Percentiles rank a stretch among this genome's conserved stretches.
Evolutionary conservation across 208 protist species (phyloP).

Genomic region (Crithidia bombi): DNA sequence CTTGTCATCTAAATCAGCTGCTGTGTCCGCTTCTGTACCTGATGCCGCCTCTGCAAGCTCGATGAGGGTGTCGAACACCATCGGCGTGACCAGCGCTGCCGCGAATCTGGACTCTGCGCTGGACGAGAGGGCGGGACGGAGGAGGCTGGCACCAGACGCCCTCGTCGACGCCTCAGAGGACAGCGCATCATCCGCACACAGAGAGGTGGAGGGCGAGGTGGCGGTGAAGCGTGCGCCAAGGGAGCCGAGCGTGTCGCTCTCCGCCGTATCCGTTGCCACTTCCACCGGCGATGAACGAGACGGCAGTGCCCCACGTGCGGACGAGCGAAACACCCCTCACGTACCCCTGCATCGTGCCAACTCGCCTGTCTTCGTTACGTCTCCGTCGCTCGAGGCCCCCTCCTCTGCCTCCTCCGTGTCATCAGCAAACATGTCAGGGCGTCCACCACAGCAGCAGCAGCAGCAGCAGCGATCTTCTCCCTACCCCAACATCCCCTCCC

Average conservation of each 20-base stretch:
- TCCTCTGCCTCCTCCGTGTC: slow-evolving; percentile 16
- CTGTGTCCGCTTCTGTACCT: background rate
- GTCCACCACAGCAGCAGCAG: background rate
- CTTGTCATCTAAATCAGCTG: background rate
- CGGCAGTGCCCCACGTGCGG: background rate
- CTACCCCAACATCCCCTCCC: background rate
- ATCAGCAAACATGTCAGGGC: background rate
- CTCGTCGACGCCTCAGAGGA: background rate
- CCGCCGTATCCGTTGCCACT: slow-evolving; percentile 13
- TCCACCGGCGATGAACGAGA: slow-evolving; percentile 6
- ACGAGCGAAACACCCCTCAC: background rate
- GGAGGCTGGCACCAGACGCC: background rate
- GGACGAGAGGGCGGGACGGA: background rate
- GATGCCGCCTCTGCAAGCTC: background rate
- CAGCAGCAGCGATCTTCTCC: background rate
- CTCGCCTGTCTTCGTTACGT: background rate
- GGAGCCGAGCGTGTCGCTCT: slow-evolving; percentile 23
- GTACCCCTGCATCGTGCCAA: background rate
- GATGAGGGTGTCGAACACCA: background rate
- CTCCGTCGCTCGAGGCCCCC: slow-evolving; percentile 16
- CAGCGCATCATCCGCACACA: background rate
- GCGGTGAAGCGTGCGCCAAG: background rate
- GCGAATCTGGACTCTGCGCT: background rate
- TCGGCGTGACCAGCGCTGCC: too few species aligned
- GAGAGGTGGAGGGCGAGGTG: background rate